Base-by-base conservation (phyloP, 2,329 filamentous ascomycete species). In the Acarospora socialis region DNA sequence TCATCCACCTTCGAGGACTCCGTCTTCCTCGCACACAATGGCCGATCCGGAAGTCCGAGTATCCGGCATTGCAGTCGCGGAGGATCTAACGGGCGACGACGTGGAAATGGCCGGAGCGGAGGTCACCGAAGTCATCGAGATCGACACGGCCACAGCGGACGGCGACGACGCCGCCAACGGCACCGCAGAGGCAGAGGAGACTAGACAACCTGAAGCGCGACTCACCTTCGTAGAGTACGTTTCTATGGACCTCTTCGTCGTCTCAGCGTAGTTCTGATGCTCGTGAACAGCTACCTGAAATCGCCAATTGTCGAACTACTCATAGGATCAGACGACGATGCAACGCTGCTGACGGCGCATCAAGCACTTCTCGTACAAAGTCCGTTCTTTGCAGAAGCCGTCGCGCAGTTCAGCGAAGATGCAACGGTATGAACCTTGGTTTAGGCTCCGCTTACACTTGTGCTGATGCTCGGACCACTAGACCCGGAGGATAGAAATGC, bases 321-420 rank as follows among this genome's bases (percentile, higher is more conserved):
- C n/a, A 63, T 83, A 13, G 77, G 78, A 8, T 55, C 57, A 28
- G 73, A 65, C 34, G 70, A 73, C 4, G 53, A 58, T 2, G 64
- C 70, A 45, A 73, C 71, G 7, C 63, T 73, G 19, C 66, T 94
- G 36, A 76, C 73, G 15, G 82, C 82, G 5, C 86, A 94, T 54
- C 78, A 92, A 57, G 75, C 65, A 3, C 66, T 94, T 16, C 65
- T 95, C 21, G 49, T 60, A 7, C 68, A 76, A 51, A 87, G 81
- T 25, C 81, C 83, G 0, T 84, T 68, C 54, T 82, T 94, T 49
- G 62, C 64, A 7, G 67, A 73, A 14, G 62, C 68, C 5, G 73
- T 76, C 48, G 61, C 66, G 7, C 55, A 66, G 30, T 79, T 84
- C 47, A 61, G 62, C 28, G 64, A 71, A 19, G 68, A 73, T 32